These are phyloP conservation scores for Citrus glauca DNA, from an alignment of 345 rosid genomes.

Conservation along the genomic window DNA sequence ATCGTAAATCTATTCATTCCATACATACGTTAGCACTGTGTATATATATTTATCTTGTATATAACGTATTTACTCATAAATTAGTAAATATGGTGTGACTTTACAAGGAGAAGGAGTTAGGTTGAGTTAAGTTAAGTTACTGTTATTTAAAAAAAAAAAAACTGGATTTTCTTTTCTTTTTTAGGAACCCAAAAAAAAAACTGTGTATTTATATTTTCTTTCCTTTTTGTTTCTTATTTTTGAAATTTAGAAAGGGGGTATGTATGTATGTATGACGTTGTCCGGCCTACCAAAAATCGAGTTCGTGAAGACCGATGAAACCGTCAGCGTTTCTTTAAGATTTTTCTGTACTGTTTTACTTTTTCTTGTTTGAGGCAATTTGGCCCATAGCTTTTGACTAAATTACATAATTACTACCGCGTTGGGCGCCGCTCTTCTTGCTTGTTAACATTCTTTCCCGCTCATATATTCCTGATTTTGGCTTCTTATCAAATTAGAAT, in stretches of 20 bases:
- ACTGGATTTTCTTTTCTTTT: background rate
- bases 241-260: background rate
- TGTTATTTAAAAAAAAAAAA: background rate
- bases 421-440: slow-evolving; percentile 20
- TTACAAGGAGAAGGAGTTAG: slow-evolving; percentile 13
- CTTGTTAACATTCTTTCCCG: slow-evolving; percentile 7
- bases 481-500: background rate
- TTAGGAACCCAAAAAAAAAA: no score
- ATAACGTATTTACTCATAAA: slow-evolving; percentile 5
- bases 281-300: slow-evolving; percentile 22
- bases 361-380: slow-evolving; percentile 11
- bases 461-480: background rate
- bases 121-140: background rate
- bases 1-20: background rate
- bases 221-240: no score
- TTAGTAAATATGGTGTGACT: slow-evolving; percentile 11
- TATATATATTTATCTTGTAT: background rate
- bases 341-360: background rate
- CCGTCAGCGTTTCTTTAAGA: slow-evolving; percentile 8
- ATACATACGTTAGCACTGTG: background rate
- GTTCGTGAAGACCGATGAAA: slow-evolving; percentile 29
- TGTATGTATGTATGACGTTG: slow-evolving; percentile 5
- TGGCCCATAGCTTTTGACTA: slow-evolving; percentile 25
- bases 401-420: slow-evolving; percentile 15
- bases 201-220: no score